These are phyloP conservation scores for Tranzscheliella williamsii DNA, from an alignment of 1,284 basidiomycete genomes.

Conservation along the genomic window DNA sequence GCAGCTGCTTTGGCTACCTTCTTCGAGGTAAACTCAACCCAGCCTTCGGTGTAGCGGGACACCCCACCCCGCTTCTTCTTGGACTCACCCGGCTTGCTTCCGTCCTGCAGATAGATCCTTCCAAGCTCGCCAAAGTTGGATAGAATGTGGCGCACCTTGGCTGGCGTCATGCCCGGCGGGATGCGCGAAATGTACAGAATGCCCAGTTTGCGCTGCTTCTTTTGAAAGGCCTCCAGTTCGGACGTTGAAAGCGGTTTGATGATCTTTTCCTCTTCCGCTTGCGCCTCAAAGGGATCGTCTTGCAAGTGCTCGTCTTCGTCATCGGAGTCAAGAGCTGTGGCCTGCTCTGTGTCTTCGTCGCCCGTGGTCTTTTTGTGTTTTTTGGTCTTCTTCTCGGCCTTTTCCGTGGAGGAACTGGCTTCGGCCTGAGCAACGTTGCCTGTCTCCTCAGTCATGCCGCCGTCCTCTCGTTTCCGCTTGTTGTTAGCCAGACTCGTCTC, in stretches of 20 bases:
- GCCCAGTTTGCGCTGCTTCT: constrained; percentile 64
- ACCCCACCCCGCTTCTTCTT: constrained; percentile 59
- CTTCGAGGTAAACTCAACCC: constrained; percentile 97
- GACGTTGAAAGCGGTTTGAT: constrained; percentile 39
- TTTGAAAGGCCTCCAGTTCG: constrained; percentile 51
- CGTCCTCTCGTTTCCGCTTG: constrained; percentile 51
- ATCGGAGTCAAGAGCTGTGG: neutral
- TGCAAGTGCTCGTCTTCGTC: constrained; percentile 29
- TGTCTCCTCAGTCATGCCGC: neutral
- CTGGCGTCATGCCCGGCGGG: constrained; percentile 97
- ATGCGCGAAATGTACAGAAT: constrained; percentile 94
- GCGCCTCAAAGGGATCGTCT: constrained; percentile 29
- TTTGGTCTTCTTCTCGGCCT: constrained; percentile 58
- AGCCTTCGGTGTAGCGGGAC: constrained; percentile 89
- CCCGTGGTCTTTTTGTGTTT: neutral
- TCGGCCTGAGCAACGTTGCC: neutral
- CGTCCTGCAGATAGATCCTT: constrained; percentile 56
- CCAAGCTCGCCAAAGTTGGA: constrained; percentile 57
- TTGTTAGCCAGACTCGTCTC: too few species aligned
- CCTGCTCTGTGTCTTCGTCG: neutral
- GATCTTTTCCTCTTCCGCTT: constrained; percentile 23
- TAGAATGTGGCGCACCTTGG: constrained; percentile 81
- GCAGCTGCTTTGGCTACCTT: constrained; percentile 85
- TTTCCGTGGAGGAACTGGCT: constrained; percentile 16
- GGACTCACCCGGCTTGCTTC: constrained; percentile 14